Evolutionary conservation across 192 early-diverging fungal genomes (phyloP).

Genomic region (Haplosporangium gracile): DNA sequence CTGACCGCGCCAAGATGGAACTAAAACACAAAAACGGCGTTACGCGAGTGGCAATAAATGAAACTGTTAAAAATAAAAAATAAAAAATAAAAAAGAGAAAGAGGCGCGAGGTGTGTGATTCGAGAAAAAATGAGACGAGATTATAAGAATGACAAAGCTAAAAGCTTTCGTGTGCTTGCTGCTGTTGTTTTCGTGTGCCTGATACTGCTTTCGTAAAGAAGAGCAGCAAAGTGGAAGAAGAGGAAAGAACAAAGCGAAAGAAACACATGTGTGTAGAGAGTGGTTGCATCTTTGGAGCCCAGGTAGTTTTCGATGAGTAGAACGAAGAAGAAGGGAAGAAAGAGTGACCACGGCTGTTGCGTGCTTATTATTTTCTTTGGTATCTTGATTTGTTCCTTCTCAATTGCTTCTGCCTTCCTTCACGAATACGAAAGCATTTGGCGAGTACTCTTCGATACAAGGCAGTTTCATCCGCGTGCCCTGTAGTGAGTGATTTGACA

Average conservation of each 20-base stretch:
- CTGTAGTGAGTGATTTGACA: neutral
- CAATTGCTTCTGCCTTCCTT: neutral
- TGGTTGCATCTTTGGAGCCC: neutral
- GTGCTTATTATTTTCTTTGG: no score
- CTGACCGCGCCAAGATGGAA: neutral
- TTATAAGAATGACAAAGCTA: no score
- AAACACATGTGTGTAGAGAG: neutral
- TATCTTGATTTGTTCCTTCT: neutral
- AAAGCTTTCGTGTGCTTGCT: no score
- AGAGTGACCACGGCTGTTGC: neutral
- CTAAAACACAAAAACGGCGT: neutral
- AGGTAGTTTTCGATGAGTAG: constrained; percentile 3
- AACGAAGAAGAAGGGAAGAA: neutral
- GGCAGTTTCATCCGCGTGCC: neutral
- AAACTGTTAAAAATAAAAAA: no score
- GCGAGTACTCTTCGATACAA: neutral
- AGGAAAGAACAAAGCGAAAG: neutral
- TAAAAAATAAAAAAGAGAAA: no score
- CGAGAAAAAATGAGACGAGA: no score
- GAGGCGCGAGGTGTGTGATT: no score
- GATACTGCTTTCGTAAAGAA: neutral
- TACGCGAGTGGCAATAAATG: no score
- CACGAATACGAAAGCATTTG: no score
- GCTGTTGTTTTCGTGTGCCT: no score
- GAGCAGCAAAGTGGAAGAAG: neutral